These are phyloP conservation scores for Amanita exitialis DNA, from an alignment of 768 basidiomycete genomes.

Conservation along the genomic window DNA sequence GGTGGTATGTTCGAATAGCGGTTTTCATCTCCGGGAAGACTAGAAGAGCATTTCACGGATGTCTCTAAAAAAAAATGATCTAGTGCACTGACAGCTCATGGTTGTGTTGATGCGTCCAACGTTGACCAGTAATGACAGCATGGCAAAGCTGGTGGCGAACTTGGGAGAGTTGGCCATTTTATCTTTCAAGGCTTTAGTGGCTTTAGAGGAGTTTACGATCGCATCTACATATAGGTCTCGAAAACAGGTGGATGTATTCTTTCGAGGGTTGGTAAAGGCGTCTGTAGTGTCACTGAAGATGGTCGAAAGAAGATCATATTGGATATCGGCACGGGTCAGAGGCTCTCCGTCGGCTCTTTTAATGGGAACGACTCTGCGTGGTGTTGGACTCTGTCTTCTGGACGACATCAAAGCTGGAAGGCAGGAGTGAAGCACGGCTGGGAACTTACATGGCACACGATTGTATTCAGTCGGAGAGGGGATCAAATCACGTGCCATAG, in stretches of 20 bases:
- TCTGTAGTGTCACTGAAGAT: constrained; percentile 63
- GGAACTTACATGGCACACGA: constrained; percentile 3
- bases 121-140: constrained; percentile 65
- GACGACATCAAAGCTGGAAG: constrained; percentile 14
- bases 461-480: not conserved
- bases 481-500: constrained; percentile 2
- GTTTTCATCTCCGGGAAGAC: constrained; percentile 81
- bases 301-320: constrained; percentile 69
- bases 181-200: constrained; percentile 61
- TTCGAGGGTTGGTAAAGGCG: constrained; percentile 42
- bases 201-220: constrained; percentile 49
- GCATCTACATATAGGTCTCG: constrained; percentile 47
- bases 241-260: constrained; percentile 37
- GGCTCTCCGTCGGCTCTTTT: constrained; percentile 58
- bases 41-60: constrained; percentile 15
- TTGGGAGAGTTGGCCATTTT: constrained; percentile 52
- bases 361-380: constrained; percentile 33
- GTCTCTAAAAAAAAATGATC: constrained; percentile 5
- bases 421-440: not conserved
- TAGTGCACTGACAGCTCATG: constrained; percentile 56
- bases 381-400: constrained; percentile 30
- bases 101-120: constrained; percentile 78
- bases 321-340: constrained; percentile 56
- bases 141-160: constrained; percentile 64
- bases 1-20: constrained; percentile 66